Percentiles rank a stretch among this genome's conserved stretches.
Conservation (phyloP, 179 eudicot genomes). For the Beta lomatogona region DNA sequence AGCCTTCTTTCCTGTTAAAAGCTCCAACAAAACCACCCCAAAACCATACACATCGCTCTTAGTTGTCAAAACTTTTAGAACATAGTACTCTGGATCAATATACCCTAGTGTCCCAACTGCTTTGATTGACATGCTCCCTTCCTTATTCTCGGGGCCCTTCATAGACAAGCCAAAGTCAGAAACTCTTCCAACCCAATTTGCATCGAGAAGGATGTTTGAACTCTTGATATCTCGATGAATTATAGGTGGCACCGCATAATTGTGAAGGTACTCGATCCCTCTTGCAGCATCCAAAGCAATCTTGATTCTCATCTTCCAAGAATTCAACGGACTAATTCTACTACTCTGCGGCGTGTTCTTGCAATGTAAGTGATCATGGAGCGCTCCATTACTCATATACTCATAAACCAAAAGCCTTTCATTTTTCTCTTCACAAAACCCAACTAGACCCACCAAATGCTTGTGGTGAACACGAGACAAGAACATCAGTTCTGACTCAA, state of each 20-base stretch:
- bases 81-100: conserved; percentile 58
- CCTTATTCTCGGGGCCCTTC: conserved; percentile 43
- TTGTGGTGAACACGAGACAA: conserved; percentile 63
- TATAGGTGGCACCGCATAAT: conserved; percentile 65
- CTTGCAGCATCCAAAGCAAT: conserved; percentile 63
- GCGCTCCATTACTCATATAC: conserved; percentile 57
- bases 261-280: conserved; percentile 70
- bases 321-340: conserved; percentile 32
- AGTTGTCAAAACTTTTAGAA: conserved; percentile 49
- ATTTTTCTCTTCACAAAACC: conserved; percentile 50
- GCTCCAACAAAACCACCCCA: conserved; percentile 59
- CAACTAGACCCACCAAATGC: conserved; percentile 57
- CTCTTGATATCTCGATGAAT: conserved; percentile 69
- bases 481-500: conserved; percentile 51
- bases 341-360: conserved; percentile 28
- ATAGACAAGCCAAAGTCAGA: conserved; percentile 59
- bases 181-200: conserved; percentile 61
- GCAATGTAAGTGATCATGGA: conserved; percentile 53
- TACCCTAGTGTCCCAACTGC: conserved; percentile 59
- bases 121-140: conserved; percentile 42
- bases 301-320: conserved; percentile 61
- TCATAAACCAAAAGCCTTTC: conserved; percentile 65
- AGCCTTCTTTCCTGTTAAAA: conserved; percentile 61
- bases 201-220: conserved; percentile 56
- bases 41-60: conserved; percentile 69